phyloP scores from a whole-genome alignment of 2,329 filamentous ascomycete species.

The Curvularia sp. region DNA sequence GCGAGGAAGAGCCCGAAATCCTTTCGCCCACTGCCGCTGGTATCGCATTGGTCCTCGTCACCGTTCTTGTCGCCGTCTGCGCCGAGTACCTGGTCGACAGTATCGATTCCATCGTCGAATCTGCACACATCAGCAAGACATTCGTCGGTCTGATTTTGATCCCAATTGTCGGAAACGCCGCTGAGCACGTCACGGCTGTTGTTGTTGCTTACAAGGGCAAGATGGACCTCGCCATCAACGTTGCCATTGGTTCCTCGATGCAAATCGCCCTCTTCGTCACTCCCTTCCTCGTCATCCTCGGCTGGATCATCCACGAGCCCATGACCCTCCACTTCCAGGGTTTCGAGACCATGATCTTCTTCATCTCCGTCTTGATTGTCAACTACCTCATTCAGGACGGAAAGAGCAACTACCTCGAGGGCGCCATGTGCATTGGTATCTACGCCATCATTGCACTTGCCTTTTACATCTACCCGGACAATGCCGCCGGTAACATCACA shows the following conservation, averaged over 20 bases:
- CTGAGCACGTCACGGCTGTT: slow-evolving; percentile 63
- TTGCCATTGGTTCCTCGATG: slow-evolving; percentile 62
- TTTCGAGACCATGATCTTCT: slow-evolving; percentile 87
- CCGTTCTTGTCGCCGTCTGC: slow-evolving; percentile 58
- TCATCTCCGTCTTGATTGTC: slow-evolving; percentile 83
- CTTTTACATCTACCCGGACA: slow-evolving; percentile 67
- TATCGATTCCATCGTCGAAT: slow-evolving; percentile 62
- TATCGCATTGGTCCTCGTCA: slow-evolving; percentile 57
- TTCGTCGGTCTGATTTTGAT: slow-evolving; percentile 65
- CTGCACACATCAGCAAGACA: slow-evolving; percentile 60
- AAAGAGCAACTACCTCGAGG: slow-evolving; percentile 85
- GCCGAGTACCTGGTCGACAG: slow-evolving; percentile 62
- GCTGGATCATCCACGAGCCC: slow-evolving; percentile 60
- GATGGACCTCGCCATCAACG: slow-evolving; percentile 64
- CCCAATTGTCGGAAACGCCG: slow-evolving; percentile 64
- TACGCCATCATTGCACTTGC: slow-evolving; percentile 67
- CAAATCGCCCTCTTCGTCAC: slow-evolving; percentile 66
- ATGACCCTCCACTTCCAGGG: slow-evolving; percentile 82
- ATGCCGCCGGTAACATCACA: slow-evolving; percentile 48
- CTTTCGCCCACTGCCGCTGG: slow-evolving; percentile 55
- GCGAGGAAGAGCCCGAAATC: slow-evolving; percentile 49
- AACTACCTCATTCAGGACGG: slow-evolving; percentile 88
- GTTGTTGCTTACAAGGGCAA: slow-evolving; percentile 64
- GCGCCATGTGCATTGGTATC: slow-evolving; percentile 64
- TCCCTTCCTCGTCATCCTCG: slow-evolving; percentile 63